phyloP scores from a whole-genome alignment of 2,329 filamentous ascomycete genomes.

The Albophoma yamanashiensis region DNA sequence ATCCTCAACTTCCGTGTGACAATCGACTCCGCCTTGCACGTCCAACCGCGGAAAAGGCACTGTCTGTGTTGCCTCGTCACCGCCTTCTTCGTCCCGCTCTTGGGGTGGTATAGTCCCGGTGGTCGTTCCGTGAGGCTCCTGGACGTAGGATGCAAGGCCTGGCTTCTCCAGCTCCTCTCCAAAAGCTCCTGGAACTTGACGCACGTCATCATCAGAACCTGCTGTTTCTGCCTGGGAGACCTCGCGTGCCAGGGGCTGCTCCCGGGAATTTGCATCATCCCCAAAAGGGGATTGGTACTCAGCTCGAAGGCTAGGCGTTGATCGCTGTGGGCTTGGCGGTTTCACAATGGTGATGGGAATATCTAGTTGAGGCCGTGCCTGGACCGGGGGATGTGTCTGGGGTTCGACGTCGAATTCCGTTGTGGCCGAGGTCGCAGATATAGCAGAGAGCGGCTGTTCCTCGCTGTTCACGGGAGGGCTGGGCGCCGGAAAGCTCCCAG shows the following conservation, averaged over 20 bases:
- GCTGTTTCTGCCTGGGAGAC: constrained; percentile 8
- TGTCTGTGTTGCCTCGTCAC: constrained; percentile 8
- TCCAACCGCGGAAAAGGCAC: constrained; percentile 24
- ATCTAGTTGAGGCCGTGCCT: constrained; percentile 15
- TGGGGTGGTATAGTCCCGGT: constrained; percentile 40
- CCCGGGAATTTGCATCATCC: constrained; percentile 25
- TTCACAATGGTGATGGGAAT: constrained; percentile 15
- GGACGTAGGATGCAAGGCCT: constrained; percentile 5
- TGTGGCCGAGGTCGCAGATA: constrained; percentile 47
- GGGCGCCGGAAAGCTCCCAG: constrained; percentile 46
- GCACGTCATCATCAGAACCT: constrained; percentile 3
- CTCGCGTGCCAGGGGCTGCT: constrained; percentile 9
- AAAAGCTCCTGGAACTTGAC: constrained; percentile 18
- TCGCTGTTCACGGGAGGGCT: constrained; percentile 29
- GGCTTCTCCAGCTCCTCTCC: constrained; percentile 26
- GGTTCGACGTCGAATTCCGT: constrained; percentile 68
- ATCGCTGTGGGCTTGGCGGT: constrained; percentile 16
- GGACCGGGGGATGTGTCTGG: constrained; percentile 44
- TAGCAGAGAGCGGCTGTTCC: constrained; percentile 43
- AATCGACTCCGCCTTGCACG: constrained; percentile 26
- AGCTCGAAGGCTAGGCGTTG: constrained; percentile 16
- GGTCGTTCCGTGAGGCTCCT: constrained; percentile 27
- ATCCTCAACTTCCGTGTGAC: constrained; percentile 23
- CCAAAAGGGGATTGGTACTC: constrained; percentile 42
- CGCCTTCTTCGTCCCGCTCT: constrained; percentile 10